Evolutionary conservation across 2,329 filamentous ascomycete species (phyloP).

Genomic region (Talaromyces verruculosus): DNA sequence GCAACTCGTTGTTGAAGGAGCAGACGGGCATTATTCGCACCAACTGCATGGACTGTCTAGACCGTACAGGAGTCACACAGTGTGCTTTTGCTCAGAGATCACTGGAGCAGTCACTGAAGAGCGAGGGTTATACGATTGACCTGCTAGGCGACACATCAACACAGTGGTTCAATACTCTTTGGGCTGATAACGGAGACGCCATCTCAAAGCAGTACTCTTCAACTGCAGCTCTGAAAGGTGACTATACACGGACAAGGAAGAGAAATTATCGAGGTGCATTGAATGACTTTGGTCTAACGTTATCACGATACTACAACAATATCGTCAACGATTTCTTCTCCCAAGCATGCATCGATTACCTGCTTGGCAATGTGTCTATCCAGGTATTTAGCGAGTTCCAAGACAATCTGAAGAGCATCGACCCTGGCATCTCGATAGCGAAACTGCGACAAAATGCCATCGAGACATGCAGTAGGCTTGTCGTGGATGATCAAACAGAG

Average conservation of each 20-base stretch:
- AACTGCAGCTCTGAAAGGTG: conserved; percentile 92
- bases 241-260: conserved; percentile 89
- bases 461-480: conserved; percentile 81
- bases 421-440: conserved; percentile 82
- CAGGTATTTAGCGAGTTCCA: conserved; percentile 93
- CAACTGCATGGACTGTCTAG: conserved; percentile 98
- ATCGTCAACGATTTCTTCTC: conserved; percentile 98
- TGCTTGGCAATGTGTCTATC: conserved; percentile 82
- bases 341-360: conserved; percentile 90
- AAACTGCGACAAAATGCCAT: conserved; percentile 86
- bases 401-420: conserved; percentile 85
- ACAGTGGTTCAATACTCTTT: conserved; percentile 91
- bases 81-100: conserved; percentile 84
- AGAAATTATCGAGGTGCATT: conserved; percentile 87
- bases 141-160: conserved; percentile 75
- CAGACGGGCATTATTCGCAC: conserved; percentile 83
- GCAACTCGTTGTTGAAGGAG: conserved; percentile 42
- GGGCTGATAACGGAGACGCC: conserved; percentile 96
- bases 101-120: conserved; percentile 74
- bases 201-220: conserved; percentile 95
- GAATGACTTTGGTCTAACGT: conserved; percentile 84
- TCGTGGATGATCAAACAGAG: conserved; percentile 78
- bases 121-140: conserved; percentile 73
- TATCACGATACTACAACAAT: conserved; percentile 74
- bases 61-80: conserved; percentile 93